A percentile compares a stretch with the other conserved stretches of the same genome.
Conservation (phyloP, 768 basidiomycete genomes). For the Termitomyces sp. region DNA sequence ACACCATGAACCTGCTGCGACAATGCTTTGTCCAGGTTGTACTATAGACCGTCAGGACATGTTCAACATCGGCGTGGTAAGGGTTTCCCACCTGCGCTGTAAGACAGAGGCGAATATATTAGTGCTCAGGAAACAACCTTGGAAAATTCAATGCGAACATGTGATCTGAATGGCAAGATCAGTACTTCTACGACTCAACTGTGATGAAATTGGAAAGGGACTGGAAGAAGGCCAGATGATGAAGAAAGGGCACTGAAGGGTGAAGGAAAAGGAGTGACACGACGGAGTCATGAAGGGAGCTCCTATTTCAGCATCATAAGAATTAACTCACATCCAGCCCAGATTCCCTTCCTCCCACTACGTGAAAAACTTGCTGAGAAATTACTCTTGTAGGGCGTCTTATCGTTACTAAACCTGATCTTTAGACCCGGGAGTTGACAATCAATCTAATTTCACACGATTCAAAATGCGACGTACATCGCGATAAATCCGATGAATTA, state of each 20-base stretch:
- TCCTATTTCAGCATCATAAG: neutral
- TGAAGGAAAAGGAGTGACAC: neutral
- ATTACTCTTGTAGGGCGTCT: conserved; percentile 89
- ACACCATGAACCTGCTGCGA: conserved; percentile 82
- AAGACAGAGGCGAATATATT: neutral
- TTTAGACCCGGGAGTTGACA: conserved; percentile 19
- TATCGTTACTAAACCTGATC: conserved; percentile 89
- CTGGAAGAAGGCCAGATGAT: neutral
- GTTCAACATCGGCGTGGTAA: neutral
- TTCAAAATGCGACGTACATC: conserved; percentile 47
- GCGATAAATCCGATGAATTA: conserved; percentile 89
- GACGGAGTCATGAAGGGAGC: neutral
- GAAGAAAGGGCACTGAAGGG: neutral
- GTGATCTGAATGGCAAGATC: conserved; percentile 42
- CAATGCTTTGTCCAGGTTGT: conserved; percentile 57
- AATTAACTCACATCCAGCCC: conserved; percentile 68
- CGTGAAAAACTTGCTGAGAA: conserved; percentile 85
- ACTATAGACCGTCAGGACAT: conserved; percentile 31
- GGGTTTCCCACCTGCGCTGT: conserved; percentile 8
- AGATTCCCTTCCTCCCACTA: conserved; percentile 86
- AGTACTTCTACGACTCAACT: neutral
- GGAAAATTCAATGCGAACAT: conserved; percentile 31
- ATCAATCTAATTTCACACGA: neutral
- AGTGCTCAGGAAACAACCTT: neutral
- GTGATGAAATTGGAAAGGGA: neutral